Conservation (phyloP, 2,329 filamentous ascomycete genomes). For the Talaromyces sp. region DNA sequence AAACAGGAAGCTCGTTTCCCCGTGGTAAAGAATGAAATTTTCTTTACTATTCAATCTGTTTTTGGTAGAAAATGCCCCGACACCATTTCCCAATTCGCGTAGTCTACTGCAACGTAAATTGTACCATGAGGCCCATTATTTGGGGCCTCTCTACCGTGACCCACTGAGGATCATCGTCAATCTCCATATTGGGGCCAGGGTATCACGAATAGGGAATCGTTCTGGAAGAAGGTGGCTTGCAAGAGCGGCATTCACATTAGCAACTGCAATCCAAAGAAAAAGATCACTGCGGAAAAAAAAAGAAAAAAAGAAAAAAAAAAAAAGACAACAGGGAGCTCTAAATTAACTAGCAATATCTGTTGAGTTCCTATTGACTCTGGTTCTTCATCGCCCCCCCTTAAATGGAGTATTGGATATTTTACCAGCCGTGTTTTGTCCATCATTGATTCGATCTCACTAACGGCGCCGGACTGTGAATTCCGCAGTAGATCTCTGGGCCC, state of each 20-base stretch:
- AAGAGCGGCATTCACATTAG: conserved; percentile 3
- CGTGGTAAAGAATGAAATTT: neutral
- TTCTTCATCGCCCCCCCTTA: neutral
- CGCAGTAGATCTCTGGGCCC: conserved; percentile 25
- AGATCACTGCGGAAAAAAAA: too few relatives aligned
- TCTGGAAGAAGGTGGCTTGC: conserved; percentile 4
- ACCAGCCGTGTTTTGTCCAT: conserved; percentile 10
- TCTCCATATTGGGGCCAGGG: conserved; percentile 4
- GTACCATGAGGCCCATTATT: conserved; percentile 13
- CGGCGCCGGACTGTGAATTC: conserved; percentile 15
- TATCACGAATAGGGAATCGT: conserved; percentile 12
- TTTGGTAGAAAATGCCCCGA: conserved; percentile 7
- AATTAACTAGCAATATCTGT: neutral
- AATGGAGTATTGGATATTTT: conserved; percentile 4
- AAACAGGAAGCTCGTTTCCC: conserved; percentile 25
- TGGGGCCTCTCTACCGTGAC: conserved; percentile 14
- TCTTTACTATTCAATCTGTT: conserved; percentile 1
- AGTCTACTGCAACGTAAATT: conserved; percentile 15
- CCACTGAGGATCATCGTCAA: conserved; percentile 15
- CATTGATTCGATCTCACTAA: conserved; percentile 20
- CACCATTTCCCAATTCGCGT: conserved; percentile 1
- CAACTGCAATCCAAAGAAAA: neutral
- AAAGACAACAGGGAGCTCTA: neutral
- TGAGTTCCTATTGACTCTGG: neutral
- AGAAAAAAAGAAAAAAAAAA: neutral